Conservation (phyloP, 352 stramenopile genomes). For the Blastocystis sp. region DNA sequence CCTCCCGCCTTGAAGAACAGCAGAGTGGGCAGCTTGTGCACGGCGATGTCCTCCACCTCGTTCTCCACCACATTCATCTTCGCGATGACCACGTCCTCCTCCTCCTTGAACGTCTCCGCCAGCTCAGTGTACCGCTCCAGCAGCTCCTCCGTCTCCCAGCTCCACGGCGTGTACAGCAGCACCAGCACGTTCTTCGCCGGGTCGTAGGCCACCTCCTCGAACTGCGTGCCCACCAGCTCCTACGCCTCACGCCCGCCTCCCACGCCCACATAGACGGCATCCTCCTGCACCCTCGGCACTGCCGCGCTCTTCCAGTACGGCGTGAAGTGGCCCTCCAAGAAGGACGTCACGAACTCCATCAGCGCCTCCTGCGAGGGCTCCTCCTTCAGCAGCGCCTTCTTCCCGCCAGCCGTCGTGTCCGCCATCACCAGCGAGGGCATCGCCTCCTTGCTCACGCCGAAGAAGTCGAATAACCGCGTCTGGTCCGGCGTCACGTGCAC, state of each 20-base stretch:
- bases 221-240: constrained; percentile 28
- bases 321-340: no score
- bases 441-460: constrained; percentile 14
- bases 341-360: constrained; percentile 10
- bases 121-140: constrained; percentile 20
- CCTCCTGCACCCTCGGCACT: no score
- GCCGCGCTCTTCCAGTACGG: no score
- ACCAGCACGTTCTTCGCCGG: constrained; percentile 51
- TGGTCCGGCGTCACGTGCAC: not conserved
- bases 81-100: constrained; percentile 63
- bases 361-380: constrained; percentile 34
- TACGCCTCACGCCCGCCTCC: not conserved
- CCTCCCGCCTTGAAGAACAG: constrained; percentile 41
- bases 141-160: not conserved
- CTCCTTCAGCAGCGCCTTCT: constrained; percentile 24
- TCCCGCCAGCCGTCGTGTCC: not conserved
- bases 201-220: constrained; percentile 51
- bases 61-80: constrained; percentile 20
- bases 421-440: constrained; percentile 24
- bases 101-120: constrained; percentile 12
- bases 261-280: no score
- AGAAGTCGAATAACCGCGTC: constrained; percentile 14
- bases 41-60: constrained; percentile 13
- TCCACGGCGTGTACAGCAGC: constrained; percentile 16
- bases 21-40: constrained; percentile 8